Evolutionary conservation across 805 yeast species (phyloP).

Genomic region (Metschnikowia corniflorae): DNA sequence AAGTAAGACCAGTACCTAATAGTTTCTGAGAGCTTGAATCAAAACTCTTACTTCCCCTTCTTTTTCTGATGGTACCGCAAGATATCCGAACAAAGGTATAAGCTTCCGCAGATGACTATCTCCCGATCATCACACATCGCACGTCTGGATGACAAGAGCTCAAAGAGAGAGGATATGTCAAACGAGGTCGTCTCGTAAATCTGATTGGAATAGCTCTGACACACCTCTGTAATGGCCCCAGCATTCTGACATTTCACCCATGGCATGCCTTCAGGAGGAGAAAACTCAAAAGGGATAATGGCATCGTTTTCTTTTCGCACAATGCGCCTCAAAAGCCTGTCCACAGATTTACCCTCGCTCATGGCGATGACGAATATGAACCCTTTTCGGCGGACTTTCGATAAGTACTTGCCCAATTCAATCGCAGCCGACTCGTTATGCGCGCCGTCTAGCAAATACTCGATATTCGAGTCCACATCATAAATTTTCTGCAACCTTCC

Average conservation of each 20-base stretch:
- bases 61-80: slow-evolving; percentile 23
- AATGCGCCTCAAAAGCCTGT: slow-evolving; percentile 48
- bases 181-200: slow-evolving; percentile 4
- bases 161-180: slow-evolving; percentile 4
- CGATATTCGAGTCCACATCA: slow-evolving; percentile 20
- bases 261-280: slow-evolving; percentile 84
- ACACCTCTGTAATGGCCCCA: slow-evolving; percentile 26
- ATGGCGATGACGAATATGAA: slow-evolving; percentile 67
- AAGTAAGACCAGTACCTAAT: no score
- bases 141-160: slow-evolving; percentile 10
- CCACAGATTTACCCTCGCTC: slow-evolving; percentile 66
- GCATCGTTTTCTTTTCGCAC: slow-evolving; percentile 46
- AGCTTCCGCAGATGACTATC: slow-evolving; percentile 41
- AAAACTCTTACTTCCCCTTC: no score
- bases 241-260: slow-evolving; percentile 64
- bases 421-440: slow-evolving; percentile 84
- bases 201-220: slow-evolving; percentile 23
- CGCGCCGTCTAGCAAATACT: slow-evolving; percentile 79
- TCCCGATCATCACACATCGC: slow-evolving; percentile 23
- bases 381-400: slow-evolving; percentile 23
- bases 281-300: slow-evolving; percentile 62
- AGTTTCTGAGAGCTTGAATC: no score
- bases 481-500: slow-evolving; percentile 66
- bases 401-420: slow-evolving; percentile 59
- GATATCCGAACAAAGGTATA: slow-evolving; percentile 41